These are phyloP conservation scores for Stellera chamaejasme DNA, from an alignment of 345 rosid genomes.

Conservation along the genomic window DNA sequence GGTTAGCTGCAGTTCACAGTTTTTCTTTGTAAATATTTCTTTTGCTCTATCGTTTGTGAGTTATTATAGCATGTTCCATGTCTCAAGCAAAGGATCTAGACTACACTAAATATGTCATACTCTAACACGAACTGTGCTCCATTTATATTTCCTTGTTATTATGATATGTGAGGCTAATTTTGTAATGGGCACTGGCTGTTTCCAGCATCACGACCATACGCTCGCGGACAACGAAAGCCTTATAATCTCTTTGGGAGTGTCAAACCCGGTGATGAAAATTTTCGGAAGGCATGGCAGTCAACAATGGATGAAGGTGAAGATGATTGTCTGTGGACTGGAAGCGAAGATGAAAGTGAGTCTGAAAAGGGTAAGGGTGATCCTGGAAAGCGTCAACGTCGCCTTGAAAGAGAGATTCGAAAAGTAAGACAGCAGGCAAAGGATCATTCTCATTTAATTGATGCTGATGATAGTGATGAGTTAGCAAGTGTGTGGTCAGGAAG, in stretches of 20 bases:
- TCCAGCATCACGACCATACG: conserved; percentile 49
- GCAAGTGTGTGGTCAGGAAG: conserved; percentile 86
- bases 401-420: conserved; percentile 53
- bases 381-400: conserved; percentile 10
- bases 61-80: too few species aligned
- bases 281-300: conserved; percentile 64
- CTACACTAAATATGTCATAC: too few species aligned
- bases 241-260: conserved; percentile 69
- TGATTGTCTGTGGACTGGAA: conserved; percentile 66
- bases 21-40: too few species aligned
- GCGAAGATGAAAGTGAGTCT: conserved; percentile 59
- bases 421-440: conserved; percentile 71
- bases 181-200: not conserved
- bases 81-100: too few species aligned
- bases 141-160: too few species aligned
- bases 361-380: conserved; percentile 15
- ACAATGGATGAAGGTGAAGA: conserved; percentile 67
- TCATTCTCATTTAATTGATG: conserved; percentile 58
- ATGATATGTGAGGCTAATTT: too few species aligned
- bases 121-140: too few species aligned
- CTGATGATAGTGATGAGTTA: conserved; percentile 85
- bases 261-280: conserved; percentile 51
- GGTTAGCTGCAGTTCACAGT: too few species aligned
- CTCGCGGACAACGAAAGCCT: conserved; percentile 38
- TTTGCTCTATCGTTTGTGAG: too few species aligned